Base-by-base conservation (phyloP, 192 early-diverging fungal species). In the Entomortierella parvispora region DNA sequence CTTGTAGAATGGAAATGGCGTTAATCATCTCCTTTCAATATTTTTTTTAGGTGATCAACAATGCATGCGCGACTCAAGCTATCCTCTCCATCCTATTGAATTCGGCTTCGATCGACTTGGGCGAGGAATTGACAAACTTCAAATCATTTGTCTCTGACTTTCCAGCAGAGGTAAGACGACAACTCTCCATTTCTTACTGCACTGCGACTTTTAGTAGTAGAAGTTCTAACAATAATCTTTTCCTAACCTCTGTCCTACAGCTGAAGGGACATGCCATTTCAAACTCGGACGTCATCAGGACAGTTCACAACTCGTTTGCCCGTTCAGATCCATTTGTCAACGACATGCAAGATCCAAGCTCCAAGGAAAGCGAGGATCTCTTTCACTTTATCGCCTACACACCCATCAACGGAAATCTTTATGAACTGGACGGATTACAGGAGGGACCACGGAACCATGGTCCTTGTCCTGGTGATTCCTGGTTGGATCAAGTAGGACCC, bases 51-150 rank as follows among this genome's bases (percentile, higher is more conserved):
- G 86, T 94, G 2, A 92, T 94, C 49, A 84, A 89, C 22, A 95
- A 95, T 81, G 93, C 93, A 0, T 95, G 93, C 56, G 93, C 93
- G 31, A 95, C 93, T 1, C 93, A 95, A 65, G 93, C 93, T 4
- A 94, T 95, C 58, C 69, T 95, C 17, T 89, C 90, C 2, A 85
- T 95, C 29, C 67, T 95, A 51, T 68, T 95, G 23, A 93, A 95
- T 68, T 75, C 81, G 20, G 79, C 82, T 43, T 79, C 81, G 26
- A 80, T 95, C 25, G 89, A 94, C n/a, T 79, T 95, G 46, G 93
- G 93, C 14, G 82, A 85, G 32, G 88, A 88, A 20, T 74, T 95
- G 42, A 58, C 22, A 2, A 85, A 90, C 42, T 93, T 94, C 52
- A 89, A 89, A 46, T 79, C 87, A 22, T 93, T 93, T 63, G 90